phyloP scores from a whole-genome alignment of 805 yeast species.

The Candida sithepensis region DNA sequence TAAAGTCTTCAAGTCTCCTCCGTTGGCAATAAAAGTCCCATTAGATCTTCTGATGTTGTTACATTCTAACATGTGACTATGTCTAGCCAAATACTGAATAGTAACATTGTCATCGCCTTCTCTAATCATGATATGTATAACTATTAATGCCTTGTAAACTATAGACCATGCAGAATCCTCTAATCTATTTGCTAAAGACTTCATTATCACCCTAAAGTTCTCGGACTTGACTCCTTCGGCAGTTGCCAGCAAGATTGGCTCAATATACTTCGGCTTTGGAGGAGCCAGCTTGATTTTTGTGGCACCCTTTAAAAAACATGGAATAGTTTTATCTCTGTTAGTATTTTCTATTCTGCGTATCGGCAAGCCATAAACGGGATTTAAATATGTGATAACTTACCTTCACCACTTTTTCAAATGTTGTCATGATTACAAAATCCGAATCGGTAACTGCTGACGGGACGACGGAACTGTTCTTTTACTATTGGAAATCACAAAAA shows the following conservation, averaged over 20 bases:
- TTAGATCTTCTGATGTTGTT: slow-evolving; percentile 30
- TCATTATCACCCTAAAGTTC: slow-evolving; percentile 67
- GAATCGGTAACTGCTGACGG: too few relatives aligned
- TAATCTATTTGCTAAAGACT: slow-evolving; percentile 56
- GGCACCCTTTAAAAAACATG: slow-evolving; percentile 46
- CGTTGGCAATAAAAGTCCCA: slow-evolving; percentile 31
- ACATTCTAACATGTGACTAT: slow-evolving; percentile 59
- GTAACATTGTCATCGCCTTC: slow-evolving; percentile 86
- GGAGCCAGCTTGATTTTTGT: slow-evolving; percentile 84
- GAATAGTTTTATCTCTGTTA: neutral
- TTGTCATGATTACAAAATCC: slow-evolving; percentile 15
- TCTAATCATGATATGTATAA: slow-evolving; percentile 84
- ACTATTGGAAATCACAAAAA: too few relatives aligned
- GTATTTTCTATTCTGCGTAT: neutral
- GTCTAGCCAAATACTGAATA: slow-evolving; percentile 59
- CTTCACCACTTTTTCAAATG: slow-evolving; percentile 23
- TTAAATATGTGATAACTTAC: slow-evolving; percentile 5
- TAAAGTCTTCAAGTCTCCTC: slow-evolving; percentile 52
- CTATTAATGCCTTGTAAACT: slow-evolving; percentile 80
- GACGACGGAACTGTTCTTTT: neutral
- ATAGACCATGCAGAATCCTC: slow-evolving; percentile 88
- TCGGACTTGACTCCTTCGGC: slow-evolving; percentile 44
- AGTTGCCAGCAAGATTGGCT: slow-evolving; percentile 80
- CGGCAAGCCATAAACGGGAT: too few relatives aligned
- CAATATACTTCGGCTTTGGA: slow-evolving; percentile 95